Evolutionary conservation across 2,329 filamentous ascomycete species (phyloP).

Genomic region (Trichophyton benhamiae): DNA sequence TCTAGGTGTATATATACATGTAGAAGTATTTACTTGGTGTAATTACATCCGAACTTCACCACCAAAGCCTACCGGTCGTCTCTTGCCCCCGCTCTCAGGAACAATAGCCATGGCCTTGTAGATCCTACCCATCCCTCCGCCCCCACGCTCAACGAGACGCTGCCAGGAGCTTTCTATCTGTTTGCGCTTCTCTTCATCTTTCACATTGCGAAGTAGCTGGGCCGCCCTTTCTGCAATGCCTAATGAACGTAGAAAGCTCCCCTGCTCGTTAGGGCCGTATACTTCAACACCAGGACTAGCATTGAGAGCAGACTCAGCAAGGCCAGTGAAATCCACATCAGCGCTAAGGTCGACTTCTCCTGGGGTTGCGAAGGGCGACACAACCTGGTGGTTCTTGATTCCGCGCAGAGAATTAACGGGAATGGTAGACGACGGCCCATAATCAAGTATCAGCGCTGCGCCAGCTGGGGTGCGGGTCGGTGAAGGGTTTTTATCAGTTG

Average conservation of each 20-base stretch:
- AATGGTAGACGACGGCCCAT: constrained; percentile 66
- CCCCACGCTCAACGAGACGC: constrained; percentile 69
- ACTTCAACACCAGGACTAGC: constrained; percentile 75
- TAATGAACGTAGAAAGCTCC: constrained; percentile 63
- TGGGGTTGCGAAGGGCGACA: constrained; percentile 67
- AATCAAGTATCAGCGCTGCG: constrained; percentile 90
- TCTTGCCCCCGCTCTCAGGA: constrained; percentile 60
- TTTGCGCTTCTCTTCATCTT: constrained; percentile 41
- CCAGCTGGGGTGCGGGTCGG: constrained; percentile 49
- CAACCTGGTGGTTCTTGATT: constrained; percentile 62
- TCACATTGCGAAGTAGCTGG: constrained; percentile 45
- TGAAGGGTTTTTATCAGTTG: constrained; percentile 12
- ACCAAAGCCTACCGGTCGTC: constrained; percentile 83
- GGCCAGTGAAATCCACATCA: constrained; percentile 81
- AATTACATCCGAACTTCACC: constrained; percentile 40
- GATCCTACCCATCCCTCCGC: constrained; percentile 80
- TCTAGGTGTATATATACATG: neutral
- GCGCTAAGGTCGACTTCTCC: constrained; percentile 80
- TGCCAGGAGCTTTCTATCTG: constrained; percentile 64
- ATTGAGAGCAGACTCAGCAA: constrained; percentile 68
- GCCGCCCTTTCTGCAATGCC: constrained; percentile 69
- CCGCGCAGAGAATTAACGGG: constrained; percentile 84
- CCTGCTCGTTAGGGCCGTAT: constrained; percentile 83
- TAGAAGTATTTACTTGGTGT: neutral
- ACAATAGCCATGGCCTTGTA: constrained; percentile 90